Percentiles rank a stretch among this genome's conserved stretches.
Evolutionary conservation across 805 yeast species (phyloP).

Genomic region (Wickerhamiella parazyma): DNA sequence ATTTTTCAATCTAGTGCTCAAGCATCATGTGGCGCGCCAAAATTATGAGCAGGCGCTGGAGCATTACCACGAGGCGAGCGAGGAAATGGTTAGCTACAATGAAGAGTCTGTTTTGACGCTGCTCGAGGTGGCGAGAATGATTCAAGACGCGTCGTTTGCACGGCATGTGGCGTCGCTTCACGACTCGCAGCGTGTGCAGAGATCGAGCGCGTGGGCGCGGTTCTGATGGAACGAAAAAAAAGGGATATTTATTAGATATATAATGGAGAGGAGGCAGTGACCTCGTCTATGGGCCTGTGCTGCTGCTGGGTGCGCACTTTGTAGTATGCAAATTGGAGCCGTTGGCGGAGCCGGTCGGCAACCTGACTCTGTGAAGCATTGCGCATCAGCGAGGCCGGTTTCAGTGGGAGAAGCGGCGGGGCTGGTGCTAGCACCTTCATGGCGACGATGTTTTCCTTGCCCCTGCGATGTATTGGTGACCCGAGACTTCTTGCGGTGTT

Average conservation of each 20-base stretch:
- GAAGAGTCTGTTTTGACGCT: constrained; percentile 13
- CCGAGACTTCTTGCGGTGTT: not conserved
- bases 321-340: constrained; percentile 11
- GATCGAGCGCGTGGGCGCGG: not conserved
- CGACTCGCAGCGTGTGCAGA: not conserved
- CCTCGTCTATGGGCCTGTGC: constrained; percentile 4
- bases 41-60: not conserved
- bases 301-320: constrained; percentile 10
- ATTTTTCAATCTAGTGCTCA: constrained; percentile 18
- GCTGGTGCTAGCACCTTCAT: constrained; percentile 10
- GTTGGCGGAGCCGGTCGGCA: constrained; percentile 7
- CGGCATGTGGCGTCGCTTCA: not conserved
- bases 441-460: constrained; percentile 4
- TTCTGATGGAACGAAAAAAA: not conserved
- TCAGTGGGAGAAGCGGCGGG: constrained; percentile 6
- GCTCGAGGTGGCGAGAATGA: not conserved
- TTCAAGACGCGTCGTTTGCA: not conserved
- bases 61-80: constrained; percentile 9
- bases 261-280: constrained; percentile 1
- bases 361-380: not conserved
- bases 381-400: constrained; percentile 2
- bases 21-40: not conserved
- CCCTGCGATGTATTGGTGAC: constrained; percentile 1
- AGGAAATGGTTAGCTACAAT: constrained; percentile 9
- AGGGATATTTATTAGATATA: constrained; percentile 1